These are phyloP conservation scores for Platanthera guangdongensis DNA, from an alignment of 106 monocot species.

Conservation along the genomic window DNA sequence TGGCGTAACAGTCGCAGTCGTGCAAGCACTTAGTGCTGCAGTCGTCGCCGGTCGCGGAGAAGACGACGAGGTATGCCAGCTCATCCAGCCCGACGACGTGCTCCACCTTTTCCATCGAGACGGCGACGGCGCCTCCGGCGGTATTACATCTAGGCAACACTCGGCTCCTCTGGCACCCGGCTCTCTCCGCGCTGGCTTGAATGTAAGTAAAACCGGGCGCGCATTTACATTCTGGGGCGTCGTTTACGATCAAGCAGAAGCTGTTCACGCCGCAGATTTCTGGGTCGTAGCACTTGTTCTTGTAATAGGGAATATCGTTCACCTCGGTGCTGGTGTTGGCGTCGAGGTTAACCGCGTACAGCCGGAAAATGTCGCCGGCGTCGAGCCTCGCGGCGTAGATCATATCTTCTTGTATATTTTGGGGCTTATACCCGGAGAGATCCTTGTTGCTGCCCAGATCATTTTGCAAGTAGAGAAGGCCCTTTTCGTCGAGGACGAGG, in stretches of 20 bases:
- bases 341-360: background rate
- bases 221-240: too few species aligned
- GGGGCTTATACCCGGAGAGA: too few species aligned
- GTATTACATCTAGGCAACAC: background rate
- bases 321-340: background rate
- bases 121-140: background rate
- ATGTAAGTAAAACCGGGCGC: too few species aligned
- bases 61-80: background rate
- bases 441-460: too few species aligned
- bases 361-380: too few species aligned
- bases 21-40: background rate
- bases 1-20: conserved; percentile 2
- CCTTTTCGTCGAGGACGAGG: too few species aligned
- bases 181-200: too few species aligned
- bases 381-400: too few species aligned
- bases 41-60: background rate
- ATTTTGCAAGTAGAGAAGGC: too few species aligned
- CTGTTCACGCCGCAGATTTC: too few species aligned
- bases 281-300: background rate
- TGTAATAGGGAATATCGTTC: background rate
- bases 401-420: too few species aligned
- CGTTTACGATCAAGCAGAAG: too few species aligned
- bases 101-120: background rate
- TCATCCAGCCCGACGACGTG: background rate
- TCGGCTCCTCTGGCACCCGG: background rate